These are phyloP conservation scores for Cercophora samala DNA, from an alignment of 495 filamentous ascomycete genomes.

Conservation along the genomic window DNA sequence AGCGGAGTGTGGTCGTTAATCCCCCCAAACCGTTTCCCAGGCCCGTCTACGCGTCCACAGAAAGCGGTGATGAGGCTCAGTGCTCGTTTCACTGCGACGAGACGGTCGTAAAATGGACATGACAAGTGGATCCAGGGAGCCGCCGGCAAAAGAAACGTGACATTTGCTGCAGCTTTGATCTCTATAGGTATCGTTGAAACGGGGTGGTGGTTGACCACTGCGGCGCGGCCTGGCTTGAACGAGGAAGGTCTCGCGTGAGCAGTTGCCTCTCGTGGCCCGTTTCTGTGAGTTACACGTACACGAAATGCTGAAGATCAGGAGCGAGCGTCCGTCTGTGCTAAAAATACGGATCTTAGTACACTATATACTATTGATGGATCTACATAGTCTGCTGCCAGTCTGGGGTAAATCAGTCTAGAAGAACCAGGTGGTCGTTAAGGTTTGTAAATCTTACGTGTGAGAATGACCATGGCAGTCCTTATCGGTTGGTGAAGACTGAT, in stretches of 20 bases:
- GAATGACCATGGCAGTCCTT: neutral
- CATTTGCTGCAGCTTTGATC: neutral
- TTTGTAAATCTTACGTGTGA: neutral
- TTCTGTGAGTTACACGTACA: neutral
- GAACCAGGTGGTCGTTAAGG: neutral
- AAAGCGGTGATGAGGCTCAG: neutral
- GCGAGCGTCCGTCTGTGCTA: slow-evolving; percentile 9
- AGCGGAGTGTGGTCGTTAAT: neutral
- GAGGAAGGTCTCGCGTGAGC: slow-evolving; percentile 10
- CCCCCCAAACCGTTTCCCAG: neutral
- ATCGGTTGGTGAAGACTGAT: slow-evolving; percentile 1
- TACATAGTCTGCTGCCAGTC: neutral
- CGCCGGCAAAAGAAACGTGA: neutral
- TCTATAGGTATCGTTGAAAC: neutral
- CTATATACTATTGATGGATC: too few species aligned
- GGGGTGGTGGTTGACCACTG: neutral
- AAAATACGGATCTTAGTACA: slow-evolving; percentile 6
- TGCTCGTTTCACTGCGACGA: neutral
- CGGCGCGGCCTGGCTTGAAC: neutral
- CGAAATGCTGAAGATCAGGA: neutral
- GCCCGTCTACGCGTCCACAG: neutral
- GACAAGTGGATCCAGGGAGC: neutral
- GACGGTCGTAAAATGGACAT: neutral
- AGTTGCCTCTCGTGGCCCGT: slow-evolving; percentile 3
- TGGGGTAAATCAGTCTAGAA: neutral